Base-by-base conservation (phyloP, 768 basidiomycete genomes). In the Scleroderma citrinum region DNA sequence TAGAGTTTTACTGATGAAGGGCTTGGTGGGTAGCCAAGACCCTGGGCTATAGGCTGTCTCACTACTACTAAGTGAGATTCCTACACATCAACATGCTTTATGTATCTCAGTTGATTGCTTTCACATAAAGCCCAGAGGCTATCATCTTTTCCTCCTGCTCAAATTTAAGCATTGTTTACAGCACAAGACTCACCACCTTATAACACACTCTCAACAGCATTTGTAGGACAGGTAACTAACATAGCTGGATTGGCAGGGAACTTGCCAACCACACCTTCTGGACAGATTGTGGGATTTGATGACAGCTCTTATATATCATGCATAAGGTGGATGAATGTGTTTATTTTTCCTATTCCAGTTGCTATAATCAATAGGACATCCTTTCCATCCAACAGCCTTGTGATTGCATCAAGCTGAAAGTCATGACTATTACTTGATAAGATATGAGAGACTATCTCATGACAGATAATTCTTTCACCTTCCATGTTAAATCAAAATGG, bases 181-280 rank as follows among this genome's bases (percentile, higher is more conserved):
- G 34, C 17, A 14, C 17, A 17, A 35, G 34, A 35, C 34, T 17
- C 17, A 13, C 34, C 34, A 35, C 8, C 17, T 10, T 35, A 35
- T 14, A 10, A 35, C 34, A 35, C 54, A 29, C 56, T 37, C 36
- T 59, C 54, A 11, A 61, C 46, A 3, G 56, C 53, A 40, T 56
- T 61, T 7, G 58, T 61, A n/a, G 60, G 61, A 29, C 47, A 50
- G 23, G 57, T 35, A 23, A 61, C 35, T 12, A 59, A 26, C 54
- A 61, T 55, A 1, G 43, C 51, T 3, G 56, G 47, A 46, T 35
- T 35, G 13, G 2, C 17, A 17, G 13, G 26, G 26, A 29, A 29
- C 26, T 8, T 4, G 26, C 26, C 26, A 29, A 4, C 26, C 4
- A 29, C 26, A 8, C 26, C 26, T 29, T 29, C 26, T 8, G 26